Base-by-base conservation (phyloP, 345 rosid species). In the Jatropha curcas region DNA sequence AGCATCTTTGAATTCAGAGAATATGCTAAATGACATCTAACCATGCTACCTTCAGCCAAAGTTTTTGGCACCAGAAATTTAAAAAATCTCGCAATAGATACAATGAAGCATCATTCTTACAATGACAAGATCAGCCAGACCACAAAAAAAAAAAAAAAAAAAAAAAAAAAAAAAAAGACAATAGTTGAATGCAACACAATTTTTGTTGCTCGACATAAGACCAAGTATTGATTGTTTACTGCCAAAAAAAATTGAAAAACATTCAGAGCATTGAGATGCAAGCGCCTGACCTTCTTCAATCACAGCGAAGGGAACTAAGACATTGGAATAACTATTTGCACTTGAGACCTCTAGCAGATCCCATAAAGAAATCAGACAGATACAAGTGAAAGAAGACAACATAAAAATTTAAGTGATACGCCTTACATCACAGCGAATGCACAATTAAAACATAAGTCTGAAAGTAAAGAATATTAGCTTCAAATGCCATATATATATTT, bases 261-360 rank as follows among this genome's bases (percentile, higher is more conserved):
- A n/a, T 31, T 52, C 17, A 13, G 17, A 52, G 33, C n/a, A 68
- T 52, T 33, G 22, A 51, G 45, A 12, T 48, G 25, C 56, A 48
- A n/a, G 11, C 19, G n/a, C 37, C 70, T 65, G 30, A 66, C 34
- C 57, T 66, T 48, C 34, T n/a, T n/a, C n/a, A n/a, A n/a, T n/a
- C n/a, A n/a, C n/a, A n/a, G n/a, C n/a, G n/a, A n/a, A n/a, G n/a
- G n/a, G n/a, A n/a, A n/a, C n/a, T n/a, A n/a, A n/a, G n/a, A n/a
- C n/a, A n/a, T n/a, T n/a, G n/a, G n/a, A n/a, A n/a, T n/a, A n/a
- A n/a, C n/a, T n/a, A n/a, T n/a, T n/a, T n/a, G n/a, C n/a, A n/a
- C n/a, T n/a, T n/a, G n/a, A n/a, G n/a, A n/a, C n/a, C n/a, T n/a
- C n/a, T n/a, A n/a, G n/a, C n/a, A n/a, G n/a, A n/a, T n/a, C n/a